Evolutionary conservation across 257 asterid species (phyloP), one percentile per base, ranked within the genome.

Genomic region (Solanum chiquidenum): DNA sequence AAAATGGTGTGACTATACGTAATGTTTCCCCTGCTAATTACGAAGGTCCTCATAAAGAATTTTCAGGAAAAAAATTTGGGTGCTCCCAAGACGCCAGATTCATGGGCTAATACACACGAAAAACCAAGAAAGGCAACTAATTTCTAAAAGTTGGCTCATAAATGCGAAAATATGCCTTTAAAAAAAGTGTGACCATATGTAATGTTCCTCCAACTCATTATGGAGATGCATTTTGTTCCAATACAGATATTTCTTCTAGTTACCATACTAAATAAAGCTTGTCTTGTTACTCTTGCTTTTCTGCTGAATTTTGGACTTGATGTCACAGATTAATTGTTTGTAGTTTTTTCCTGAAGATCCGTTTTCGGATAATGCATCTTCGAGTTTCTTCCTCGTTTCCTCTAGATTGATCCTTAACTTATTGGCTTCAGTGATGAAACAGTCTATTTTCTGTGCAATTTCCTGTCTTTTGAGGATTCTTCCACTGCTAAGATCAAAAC

Each of bases 41-140:
- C 9, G 0, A 0, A 16, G 9, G 62, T 52, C 23, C 1, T 52
- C 0, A 16, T 16, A 0, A 52, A 16, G 62, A 0, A 16, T 52
- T 16, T 52, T 16, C 0, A 16, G 4, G 5, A 49, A 2, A 1
- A 4, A 5, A 0, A 0, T 16, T 6, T 52, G 0, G n/a, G 62
- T 52, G 62, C 23, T 6, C 23, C 58, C 62, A 18, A 52, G 9
- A 23, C 0, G 62, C 23, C 9, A 0, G 0, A 52, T 52, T 9
- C 0, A 18, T 52, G 62, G 9, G 0, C 4, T 52, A 52, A 52
- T 52, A 52, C 9, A 49, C 21, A 14, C 60, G 21, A 14, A 49
- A 46, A 49, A 49, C 0, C 0, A 49, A 49, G 8, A 49, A 49
- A 49, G 20, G 0, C 58, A 0, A 0, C 3, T 49, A 49, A 5